Conservation (phyloP, 2,329 filamentous ascomycete genomes). For the Xylaria sp. region DNA sequence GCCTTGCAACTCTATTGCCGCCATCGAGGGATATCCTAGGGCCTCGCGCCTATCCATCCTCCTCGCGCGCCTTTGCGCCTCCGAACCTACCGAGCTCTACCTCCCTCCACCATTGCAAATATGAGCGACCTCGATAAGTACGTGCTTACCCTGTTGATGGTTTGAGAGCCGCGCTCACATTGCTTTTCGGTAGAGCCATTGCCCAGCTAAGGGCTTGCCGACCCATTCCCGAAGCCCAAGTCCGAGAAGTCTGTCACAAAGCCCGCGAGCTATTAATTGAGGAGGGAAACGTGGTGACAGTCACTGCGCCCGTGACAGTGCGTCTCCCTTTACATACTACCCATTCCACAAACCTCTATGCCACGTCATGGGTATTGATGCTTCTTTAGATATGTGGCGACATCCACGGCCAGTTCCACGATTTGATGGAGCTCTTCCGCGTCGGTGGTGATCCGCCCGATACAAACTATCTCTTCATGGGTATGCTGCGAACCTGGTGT, state of each 20-base stretch:
- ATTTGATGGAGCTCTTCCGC: conserved; percentile 95
- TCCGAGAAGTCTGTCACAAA: conserved; percentile 97
- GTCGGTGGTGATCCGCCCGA: conserved; percentile 94
- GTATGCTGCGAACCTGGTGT: conserved; percentile 55
- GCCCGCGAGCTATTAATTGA: conserved; percentile 95
- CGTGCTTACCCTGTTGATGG: conserved; percentile 1
- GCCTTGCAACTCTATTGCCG: not conserved
- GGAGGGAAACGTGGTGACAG: conserved; percentile 95
- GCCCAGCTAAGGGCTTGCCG: conserved; percentile 94
- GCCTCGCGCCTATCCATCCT: conserved; percentile 17
- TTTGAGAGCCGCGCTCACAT: conserved; percentile 31
- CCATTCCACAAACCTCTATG: not conserved
- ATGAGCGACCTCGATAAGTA: conserved; percentile 98
- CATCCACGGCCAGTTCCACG: conserved; percentile 96
- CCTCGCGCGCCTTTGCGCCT: conserved; percentile 20
- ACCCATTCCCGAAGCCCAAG: conserved; percentile 93
- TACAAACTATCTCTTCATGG: conserved; percentile 98
- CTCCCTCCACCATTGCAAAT: conserved; percentile 35
- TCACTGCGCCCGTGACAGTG: conserved; percentile 93
- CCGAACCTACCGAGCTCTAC: conserved; percentile 8
- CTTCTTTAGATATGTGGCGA: conserved; percentile 83
- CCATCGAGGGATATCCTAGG: conserved; percentile 20
- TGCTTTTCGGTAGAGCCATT: conserved; percentile 74
- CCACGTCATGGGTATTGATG: conserved; percentile 30
- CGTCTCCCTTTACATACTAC: conserved; percentile 39